Percentiles rank a stretch among this genome's conserved stretches.
Evolutionary conservation across 2,329 filamentous ascomycete species (phyloP).

Genomic region (Penicillium thymicola): DNA sequence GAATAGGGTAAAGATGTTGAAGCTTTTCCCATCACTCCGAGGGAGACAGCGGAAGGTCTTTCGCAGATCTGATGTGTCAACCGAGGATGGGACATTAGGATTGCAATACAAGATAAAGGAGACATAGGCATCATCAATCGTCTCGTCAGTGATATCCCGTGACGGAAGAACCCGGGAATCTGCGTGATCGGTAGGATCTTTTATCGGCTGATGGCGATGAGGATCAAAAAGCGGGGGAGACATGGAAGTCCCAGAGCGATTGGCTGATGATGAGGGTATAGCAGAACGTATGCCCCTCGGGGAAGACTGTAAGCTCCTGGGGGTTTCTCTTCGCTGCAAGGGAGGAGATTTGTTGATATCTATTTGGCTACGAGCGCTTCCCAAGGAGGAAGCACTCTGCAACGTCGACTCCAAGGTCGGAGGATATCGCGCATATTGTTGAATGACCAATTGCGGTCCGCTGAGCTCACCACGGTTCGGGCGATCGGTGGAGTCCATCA

Average conservation of each 20-base stretch:
- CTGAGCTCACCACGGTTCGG: slow-evolving; percentile 26
- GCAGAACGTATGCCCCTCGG: slow-evolving; percentile 33
- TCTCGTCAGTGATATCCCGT: slow-evolving; percentile 64
- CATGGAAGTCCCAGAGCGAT: slow-evolving; percentile 39
- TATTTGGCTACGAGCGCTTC: slow-evolving; percentile 33
- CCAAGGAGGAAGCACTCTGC: slow-evolving; percentile 38
- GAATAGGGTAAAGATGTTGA: slow-evolving; percentile 73
- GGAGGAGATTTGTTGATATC: slow-evolving; percentile 36
- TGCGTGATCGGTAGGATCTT: slow-evolving; percentile 38
- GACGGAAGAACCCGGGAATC: slow-evolving; percentile 60
- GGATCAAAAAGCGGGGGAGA: slow-evolving; percentile 39
- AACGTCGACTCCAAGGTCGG: slow-evolving; percentile 34
- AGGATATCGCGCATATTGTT: slow-evolving; percentile 41
- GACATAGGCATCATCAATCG: slow-evolving; percentile 78
- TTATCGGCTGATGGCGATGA: slow-evolving; percentile 27
- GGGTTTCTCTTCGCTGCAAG: slow-evolving; percentile 38
- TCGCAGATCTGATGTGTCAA: slow-evolving; percentile 67
- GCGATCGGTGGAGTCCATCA: slow-evolving; percentile 26
- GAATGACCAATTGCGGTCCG: slow-evolving; percentile 32
- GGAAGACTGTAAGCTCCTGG: slow-evolving; percentile 39
- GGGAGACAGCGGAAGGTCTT: slow-evolving; percentile 77
- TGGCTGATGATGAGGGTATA: slow-evolving; percentile 24
- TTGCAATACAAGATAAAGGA: slow-evolving; percentile 89
- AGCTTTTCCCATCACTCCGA: slow-evolving; percentile 82
- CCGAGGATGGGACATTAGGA: slow-evolving; percentile 67